Evolutionary conservation across 1,284 basidiomycete genomes (phyloP).

Genomic region (Pholiota adiposa): DNA sequence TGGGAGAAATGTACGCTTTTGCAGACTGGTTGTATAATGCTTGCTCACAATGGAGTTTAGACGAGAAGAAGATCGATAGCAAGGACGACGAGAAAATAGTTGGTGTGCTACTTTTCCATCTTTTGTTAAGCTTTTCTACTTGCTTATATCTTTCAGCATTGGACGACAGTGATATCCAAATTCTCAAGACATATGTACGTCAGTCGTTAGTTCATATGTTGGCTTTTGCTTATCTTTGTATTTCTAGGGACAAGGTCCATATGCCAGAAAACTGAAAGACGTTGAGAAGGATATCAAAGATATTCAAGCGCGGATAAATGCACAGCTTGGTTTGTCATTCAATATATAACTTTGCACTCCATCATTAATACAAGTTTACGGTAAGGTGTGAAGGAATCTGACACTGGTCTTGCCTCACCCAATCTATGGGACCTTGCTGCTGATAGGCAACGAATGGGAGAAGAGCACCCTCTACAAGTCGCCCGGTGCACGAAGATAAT

Average conservation of each 20-base stretch:
- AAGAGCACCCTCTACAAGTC: slow-evolving; percentile 95
- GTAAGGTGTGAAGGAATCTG: slow-evolving; percentile 93
- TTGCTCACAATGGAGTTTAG: slow-evolving; percentile 42
- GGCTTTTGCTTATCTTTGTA: slow-evolving; percentile 20
- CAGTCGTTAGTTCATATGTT: slow-evolving; percentile 3
- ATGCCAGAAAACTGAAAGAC: slow-evolving; percentile 87
- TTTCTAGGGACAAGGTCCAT: slow-evolving; percentile 94
- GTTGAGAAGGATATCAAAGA: slow-evolving; percentile 95
- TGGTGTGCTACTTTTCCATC: slow-evolving; percentile 51
- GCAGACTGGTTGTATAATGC: not conserved
- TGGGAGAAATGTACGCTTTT: slow-evolving; percentile 92
- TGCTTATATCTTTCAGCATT: slow-evolving; percentile 60
- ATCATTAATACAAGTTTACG: slow-evolving; percentile 11
- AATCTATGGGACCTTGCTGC: slow-evolving; percentile 96
- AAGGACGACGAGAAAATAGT: slow-evolving; percentile 94
- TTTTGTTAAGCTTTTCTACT: not conserved
- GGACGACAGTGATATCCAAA: slow-evolving; percentile 98
- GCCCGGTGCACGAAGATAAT: slow-evolving; percentile 99
- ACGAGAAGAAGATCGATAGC: slow-evolving; percentile 80
- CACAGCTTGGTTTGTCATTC: slow-evolving; percentile 81
- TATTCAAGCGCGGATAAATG: slow-evolving; percentile 95
- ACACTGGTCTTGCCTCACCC: slow-evolving; percentile 95
- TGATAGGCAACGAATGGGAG: slow-evolving; percentile 87
- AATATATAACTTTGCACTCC: not conserved
- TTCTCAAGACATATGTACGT: slow-evolving; percentile 94